Evolutionary conservation across 2,329 filamentous ascomycete species (phyloP).

Genomic region (Lachnellula subtilissima): DNA sequence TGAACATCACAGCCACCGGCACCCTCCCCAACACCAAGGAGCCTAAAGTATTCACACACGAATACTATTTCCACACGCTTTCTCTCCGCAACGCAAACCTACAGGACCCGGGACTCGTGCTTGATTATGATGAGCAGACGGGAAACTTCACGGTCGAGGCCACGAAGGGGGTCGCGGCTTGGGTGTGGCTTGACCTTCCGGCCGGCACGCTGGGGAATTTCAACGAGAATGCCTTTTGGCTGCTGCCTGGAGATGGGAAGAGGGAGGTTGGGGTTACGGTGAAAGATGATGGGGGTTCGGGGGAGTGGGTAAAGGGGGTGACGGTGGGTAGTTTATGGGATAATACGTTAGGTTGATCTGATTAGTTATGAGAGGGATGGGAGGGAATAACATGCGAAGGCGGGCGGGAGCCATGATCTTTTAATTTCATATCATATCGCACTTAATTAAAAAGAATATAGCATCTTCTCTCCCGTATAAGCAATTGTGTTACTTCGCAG

Average conservation of each 20-base stretch:
- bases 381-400: background rate
- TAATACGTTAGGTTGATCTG: conserved; percentile 12
- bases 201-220: conserved; percentile 18
- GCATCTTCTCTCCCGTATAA: no score
- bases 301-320: conserved; percentile 12
- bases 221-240: conserved; percentile 20
- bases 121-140: conserved; percentile 6
- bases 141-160: conserved; percentile 15
- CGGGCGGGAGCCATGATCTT: no score
- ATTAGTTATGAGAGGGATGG: background rate
- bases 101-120: conserved; percentile 10
- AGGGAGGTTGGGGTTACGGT: conserved; percentile 10
- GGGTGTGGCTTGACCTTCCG: conserved; percentile 22
- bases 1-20: conserved; percentile 19
- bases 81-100: conserved; percentile 11
- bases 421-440: no score
- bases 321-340: conserved; percentile 20
- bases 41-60: conserved; percentile 12
- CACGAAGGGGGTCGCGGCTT: conserved; percentile 17
- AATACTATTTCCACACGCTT: conserved; percentile 16
- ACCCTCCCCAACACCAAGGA: conserved; percentile 12
- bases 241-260: conserved; percentile 15
- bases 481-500: no score
- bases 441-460: no score
- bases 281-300: conserved; percentile 9